These are phyloP conservation scores for Tolypocladium nubicola DNA, from an alignment of 2,329 filamentous ascomycete species.

Conservation along the genomic window DNA sequence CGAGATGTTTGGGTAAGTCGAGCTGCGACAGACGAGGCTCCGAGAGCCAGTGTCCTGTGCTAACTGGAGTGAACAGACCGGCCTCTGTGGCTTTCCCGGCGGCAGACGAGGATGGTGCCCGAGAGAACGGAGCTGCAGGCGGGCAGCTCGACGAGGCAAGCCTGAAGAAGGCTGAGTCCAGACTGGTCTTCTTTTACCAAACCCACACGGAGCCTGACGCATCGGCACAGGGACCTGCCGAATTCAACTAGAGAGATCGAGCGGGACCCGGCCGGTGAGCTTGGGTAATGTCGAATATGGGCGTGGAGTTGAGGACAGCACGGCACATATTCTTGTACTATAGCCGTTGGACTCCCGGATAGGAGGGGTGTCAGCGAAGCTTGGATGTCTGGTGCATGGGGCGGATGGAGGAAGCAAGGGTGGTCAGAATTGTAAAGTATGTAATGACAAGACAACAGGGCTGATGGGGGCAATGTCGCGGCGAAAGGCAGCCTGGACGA, in stretches of 20 bases:
- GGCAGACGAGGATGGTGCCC: constrained; percentile 14
- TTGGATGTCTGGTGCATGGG: constrained; percentile 1
- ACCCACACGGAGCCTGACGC: constrained; percentile 35
- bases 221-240: constrained; percentile 36
- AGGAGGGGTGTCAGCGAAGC: not conserved
- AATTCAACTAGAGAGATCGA: constrained; percentile 35
- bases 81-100: constrained; percentile 9
- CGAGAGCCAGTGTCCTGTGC: not conserved
- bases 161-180: constrained; percentile 38
- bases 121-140: constrained; percentile 33
- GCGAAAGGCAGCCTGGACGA: not conserved
- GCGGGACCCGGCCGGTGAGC: not conserved
- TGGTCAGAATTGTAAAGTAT: not conserved
- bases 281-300: not conserved
- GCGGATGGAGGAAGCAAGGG: not conserved
- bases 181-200: constrained; percentile 42
- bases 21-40: not conserved
- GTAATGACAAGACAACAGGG: not conserved
- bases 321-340: constrained; percentile 3
- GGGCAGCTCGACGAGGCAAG: constrained; percentile 41
- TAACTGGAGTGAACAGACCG: constrained; percentile 8
- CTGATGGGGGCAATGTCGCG: not conserved
- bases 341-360: not conserved
- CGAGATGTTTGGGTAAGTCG: constrained; percentile 70
- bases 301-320: not conserved